Conservation (phyloP, 1,139 yeast species). For the Yamadazyma epiphylla region DNA sequence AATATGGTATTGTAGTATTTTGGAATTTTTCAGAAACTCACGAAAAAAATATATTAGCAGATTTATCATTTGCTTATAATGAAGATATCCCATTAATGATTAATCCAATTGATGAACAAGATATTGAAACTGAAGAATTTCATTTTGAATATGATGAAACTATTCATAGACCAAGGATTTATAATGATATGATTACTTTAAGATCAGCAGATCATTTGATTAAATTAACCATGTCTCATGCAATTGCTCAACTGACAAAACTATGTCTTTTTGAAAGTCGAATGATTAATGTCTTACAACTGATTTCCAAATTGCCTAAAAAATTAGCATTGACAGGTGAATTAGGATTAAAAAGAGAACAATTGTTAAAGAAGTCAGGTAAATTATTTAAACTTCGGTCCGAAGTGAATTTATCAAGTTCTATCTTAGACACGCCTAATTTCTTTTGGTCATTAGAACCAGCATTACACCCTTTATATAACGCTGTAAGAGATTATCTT, state of each 20-base stretch:
- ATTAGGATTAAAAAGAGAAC: conserved; percentile 73
- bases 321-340: conserved; percentile 87
- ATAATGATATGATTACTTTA: conserved; percentile 89
- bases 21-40: conserved; percentile 95
- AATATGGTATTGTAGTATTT: conserved; percentile 92
- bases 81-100: conserved; percentile 49
- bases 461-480: conserved; percentile 85
- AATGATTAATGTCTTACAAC: conserved; percentile 78
- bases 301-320: conserved; percentile 85
- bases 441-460: conserved; percentile 98
- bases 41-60: conserved; percentile 91
- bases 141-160: conserved; percentile 86
- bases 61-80: conserved; percentile 62
- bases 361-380: conserved; percentile 82
- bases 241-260: conserved; percentile 95
- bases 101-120: conserved; percentile 81
- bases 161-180: conserved; percentile 81
- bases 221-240: conserved; percentile 90
- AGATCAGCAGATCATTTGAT: conserved; percentile 90
- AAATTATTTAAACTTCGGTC: conserved; percentile 83
- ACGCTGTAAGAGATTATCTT: conserved; percentile 84
- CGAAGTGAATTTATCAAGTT: conserved; percentile 88
- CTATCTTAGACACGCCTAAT: conserved; percentile 91
- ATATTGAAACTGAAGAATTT: conserved; percentile 92
- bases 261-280: conserved; percentile 86